Percentiles rank a stretch among this genome's conserved stretches.
Conservation (phyloP, 495 filamentous ascomycete genomes). For the Penicillium manginii region DNA sequence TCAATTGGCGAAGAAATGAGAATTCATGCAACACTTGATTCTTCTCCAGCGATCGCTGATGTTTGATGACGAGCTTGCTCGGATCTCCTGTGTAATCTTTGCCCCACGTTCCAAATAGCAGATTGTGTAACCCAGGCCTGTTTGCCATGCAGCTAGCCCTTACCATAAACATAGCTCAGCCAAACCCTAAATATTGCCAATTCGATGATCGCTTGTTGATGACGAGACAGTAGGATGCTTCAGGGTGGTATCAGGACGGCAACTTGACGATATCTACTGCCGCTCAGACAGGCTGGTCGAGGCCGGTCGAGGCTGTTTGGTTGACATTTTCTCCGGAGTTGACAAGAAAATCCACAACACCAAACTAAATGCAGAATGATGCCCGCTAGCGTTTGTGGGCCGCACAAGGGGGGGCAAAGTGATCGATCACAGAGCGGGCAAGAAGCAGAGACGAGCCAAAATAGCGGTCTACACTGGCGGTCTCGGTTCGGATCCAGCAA, state of each 20-base stretch:
- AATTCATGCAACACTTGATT: not conserved
- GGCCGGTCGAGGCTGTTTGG: not conserved
- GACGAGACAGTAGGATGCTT: not conserved
- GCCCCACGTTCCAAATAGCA: not conserved
- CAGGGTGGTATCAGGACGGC: not conserved
- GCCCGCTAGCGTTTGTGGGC: conserved; percentile 4
- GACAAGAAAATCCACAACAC: not conserved
- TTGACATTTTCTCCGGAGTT: not conserved
- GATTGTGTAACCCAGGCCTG: conserved; percentile 13
- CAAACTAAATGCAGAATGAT: conserved; percentile 16
- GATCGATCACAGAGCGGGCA: conserved; percentile 11
- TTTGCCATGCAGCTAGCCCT: conserved; percentile 4
- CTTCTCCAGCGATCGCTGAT: not conserved
- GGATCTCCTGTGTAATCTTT: conserved; percentile 2
- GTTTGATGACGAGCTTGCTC: not conserved
- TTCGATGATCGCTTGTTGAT: not conserved
- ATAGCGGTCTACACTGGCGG: conserved; percentile 21
- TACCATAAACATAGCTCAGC: not conserved
- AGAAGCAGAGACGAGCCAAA: conserved; percentile 9
- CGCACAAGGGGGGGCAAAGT: conserved; percentile 1
- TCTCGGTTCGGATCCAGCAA: conserved; percentile 3
- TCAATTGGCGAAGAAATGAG: too few species aligned
- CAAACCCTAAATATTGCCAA: not conserved
- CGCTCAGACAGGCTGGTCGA: not conserved
- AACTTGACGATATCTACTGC: not conserved